These are phyloP conservation scores for Hypomontagnella submonticulosa DNA, from an alignment of 495 filamentous ascomycete genomes.

Conservation along the genomic window DNA sequence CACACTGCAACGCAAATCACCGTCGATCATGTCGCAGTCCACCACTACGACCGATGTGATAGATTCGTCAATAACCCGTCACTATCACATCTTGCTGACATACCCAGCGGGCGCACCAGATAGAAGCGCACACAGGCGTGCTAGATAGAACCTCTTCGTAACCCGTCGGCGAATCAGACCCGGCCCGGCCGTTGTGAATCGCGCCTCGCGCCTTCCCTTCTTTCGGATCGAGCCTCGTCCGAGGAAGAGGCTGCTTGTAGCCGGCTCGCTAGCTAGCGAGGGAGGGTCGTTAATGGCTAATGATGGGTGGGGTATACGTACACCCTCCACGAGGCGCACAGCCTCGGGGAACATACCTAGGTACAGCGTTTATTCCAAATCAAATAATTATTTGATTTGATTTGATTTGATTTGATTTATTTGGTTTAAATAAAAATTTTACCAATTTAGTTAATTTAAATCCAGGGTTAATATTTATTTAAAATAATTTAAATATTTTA, in stretches of 20 bases:
- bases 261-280: too few relatives aligned
- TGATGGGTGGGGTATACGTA: not conserved
- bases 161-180: slow-evolving; percentile 1
- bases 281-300: not conserved
- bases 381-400: too few relatives aligned
- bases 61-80: slow-evolving; percentile 19
- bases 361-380: not conserved
- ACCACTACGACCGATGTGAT: not conserved
- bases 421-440: too few relatives aligned
- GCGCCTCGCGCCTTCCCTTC: slow-evolving; percentile 3
- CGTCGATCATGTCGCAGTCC: slow-evolving; percentile 21
- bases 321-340: too few relatives aligned
- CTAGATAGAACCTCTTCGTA: not conserved
- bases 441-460: too few relatives aligned
- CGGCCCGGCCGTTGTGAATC: not conserved
- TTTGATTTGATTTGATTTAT: too few relatives aligned
- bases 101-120: not conserved
- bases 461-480: too few relatives aligned
- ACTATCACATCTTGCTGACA: slow-evolving; percentile 21
- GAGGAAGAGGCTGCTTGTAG: not conserved
- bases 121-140: slow-evolving; percentile 1
- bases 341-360: not conserved
- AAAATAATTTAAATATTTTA: too few relatives aligned
- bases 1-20: slow-evolving; percentile 31
- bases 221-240: slow-evolving; percentile 19